These are phyloP conservation scores for Neocatenulostroma microsporum DNA, from an alignment of 2,329 filamentous ascomycete species.

Conservation along the genomic window DNA sequence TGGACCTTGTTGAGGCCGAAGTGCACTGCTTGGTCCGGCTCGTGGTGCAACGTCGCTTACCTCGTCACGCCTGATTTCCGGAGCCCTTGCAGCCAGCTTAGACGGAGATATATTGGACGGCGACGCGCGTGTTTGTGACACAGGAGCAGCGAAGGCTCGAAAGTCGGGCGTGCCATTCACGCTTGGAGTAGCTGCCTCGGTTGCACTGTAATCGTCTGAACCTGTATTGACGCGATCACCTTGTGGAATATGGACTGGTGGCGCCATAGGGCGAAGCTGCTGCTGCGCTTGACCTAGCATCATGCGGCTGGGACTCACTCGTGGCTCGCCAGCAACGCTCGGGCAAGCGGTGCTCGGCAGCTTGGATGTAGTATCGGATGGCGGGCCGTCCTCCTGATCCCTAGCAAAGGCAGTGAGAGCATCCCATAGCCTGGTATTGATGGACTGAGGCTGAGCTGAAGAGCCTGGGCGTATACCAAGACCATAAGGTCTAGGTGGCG, in stretches of 20 bases:
- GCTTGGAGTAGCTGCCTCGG: slow-evolving; percentile 43
- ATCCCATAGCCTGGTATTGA: slow-evolving; percentile 28
- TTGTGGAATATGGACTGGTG: slow-evolving; percentile 24
- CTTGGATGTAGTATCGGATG: slow-evolving; percentile 18
- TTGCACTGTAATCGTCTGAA: slow-evolving; percentile 40
- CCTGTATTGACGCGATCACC: slow-evolving; percentile 10
- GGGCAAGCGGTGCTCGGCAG: slow-evolving; percentile 25
- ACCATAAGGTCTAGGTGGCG: slow-evolving; percentile 13
- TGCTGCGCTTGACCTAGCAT: slow-evolving; percentile 8
- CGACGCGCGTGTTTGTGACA: background rate
- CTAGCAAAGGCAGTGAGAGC: slow-evolving; percentile 30
- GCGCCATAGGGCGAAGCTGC: slow-evolving; percentile 17
- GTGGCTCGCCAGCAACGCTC: slow-evolving; percentile 22
- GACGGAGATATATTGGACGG: background rate
- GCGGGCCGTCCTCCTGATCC: slow-evolving; percentile 22
- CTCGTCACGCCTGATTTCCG: background rate
- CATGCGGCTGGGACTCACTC: slow-evolving; percentile 8
- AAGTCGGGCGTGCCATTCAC: slow-evolving; percentile 35
- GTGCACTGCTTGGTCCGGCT: background rate
- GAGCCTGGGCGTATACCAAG: slow-evolving; percentile 22
- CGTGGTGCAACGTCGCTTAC: background rate
- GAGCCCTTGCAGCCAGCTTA: background rate
- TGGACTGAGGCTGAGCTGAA: slow-evolving; percentile 18
- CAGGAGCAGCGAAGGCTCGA: slow-evolving; percentile 7
- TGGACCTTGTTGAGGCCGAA: background rate